Percentiles rank a stretch among this genome's conserved stretches.
Conservation (phyloP, 192 early-diverging fungal genomes). For the Backusella australiensis region DNA sequence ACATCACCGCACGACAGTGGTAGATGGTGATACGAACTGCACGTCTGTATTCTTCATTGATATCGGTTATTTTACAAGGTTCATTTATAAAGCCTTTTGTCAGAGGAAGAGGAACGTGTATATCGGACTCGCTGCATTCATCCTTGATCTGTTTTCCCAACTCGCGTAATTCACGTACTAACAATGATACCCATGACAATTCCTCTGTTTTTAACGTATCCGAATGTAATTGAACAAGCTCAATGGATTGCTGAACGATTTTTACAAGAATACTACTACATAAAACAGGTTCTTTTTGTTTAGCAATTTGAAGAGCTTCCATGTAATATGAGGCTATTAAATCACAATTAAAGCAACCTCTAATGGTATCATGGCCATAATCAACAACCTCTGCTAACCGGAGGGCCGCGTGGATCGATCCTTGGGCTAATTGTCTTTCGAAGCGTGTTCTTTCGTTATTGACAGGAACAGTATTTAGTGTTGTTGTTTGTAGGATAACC, state of each 20-base stretch:
- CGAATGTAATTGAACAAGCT: slow-evolving; percentile 2
- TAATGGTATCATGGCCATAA: neutral
- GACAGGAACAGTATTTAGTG: neutral
- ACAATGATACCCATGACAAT: neutral
- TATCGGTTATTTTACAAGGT: neutral
- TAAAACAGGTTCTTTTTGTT: neutral
- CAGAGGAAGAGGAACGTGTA: neutral
- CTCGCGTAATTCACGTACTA: slow-evolving; percentile 8
- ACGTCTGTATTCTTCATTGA: slow-evolving; percentile 8
- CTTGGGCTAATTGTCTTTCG: slow-evolving; percentile 4
- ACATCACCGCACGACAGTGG: slow-evolving; percentile 26
- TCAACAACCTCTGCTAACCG: neutral
- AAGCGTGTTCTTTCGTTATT: neutral
- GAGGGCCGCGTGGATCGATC: neutral
- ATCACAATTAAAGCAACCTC: slow-evolving; percentile 10
- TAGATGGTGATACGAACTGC: slow-evolving; percentile 33
- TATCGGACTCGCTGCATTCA: neutral
- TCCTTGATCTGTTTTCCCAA: slow-evolving; percentile 27
- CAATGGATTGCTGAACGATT: neutral
- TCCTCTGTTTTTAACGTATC: neutral
- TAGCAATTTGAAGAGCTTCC: neutral
- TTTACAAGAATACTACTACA: neutral
- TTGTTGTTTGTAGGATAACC: neutral
- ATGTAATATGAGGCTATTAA: neutral
- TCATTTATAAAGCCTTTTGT: neutral